Conservation (phyloP, 2,329 filamentous ascomycete genomes). For the Amylocarpus encephaloides region DNA sequence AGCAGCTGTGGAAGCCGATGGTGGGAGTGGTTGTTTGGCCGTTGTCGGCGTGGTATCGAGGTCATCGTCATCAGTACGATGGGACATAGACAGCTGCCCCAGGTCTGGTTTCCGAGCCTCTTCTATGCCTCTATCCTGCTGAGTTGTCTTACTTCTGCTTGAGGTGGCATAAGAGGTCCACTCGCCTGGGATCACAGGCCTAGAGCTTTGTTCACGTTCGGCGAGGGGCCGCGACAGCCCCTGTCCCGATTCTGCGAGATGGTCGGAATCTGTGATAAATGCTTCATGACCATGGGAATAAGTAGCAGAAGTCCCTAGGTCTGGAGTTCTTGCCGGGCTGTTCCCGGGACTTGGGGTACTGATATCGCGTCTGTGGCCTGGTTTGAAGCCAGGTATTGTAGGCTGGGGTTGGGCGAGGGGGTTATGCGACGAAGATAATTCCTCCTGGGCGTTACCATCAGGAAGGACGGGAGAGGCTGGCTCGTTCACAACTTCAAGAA, state of each 20-base stretch:
- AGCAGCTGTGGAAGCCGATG: slow-evolving; percentile 13
- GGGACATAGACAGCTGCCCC: slow-evolving; percentile 2
- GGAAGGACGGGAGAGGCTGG: slow-evolving; percentile 19
- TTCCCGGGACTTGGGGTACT: slow-evolving; percentile 52
- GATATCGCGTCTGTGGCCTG: slow-evolving; percentile 50
- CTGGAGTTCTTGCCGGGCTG: slow-evolving; percentile 54
- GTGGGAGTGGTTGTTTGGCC: slow-evolving; percentile 16
- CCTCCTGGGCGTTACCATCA: background rate
- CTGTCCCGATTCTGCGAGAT: slow-evolving; percentile 2
- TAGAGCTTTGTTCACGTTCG: slow-evolving; percentile 26
- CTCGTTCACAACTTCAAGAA: slow-evolving; percentile 44
- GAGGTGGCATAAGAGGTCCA: slow-evolving; percentile 30
- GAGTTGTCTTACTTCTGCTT: slow-evolving; percentile 12
- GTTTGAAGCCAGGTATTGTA: slow-evolving; percentile 36
- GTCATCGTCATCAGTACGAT: slow-evolving; percentile 8
- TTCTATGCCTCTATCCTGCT: background rate
- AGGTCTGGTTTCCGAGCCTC: background rate
- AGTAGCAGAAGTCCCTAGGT: slow-evolving; percentile 39
- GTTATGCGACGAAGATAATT: slow-evolving; percentile 5
- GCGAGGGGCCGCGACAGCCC: slow-evolving; percentile 16
- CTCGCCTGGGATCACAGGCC: slow-evolving; percentile 28
- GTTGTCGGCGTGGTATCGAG: slow-evolving; percentile 25
- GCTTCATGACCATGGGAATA: slow-evolving; percentile 38
- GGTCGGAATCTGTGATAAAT: slow-evolving; percentile 33
- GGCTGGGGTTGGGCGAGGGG: slow-evolving; percentile 7